phyloP scores from a whole-genome alignment of 805 yeast species.

The Ogataea polymorpha region DNA sequence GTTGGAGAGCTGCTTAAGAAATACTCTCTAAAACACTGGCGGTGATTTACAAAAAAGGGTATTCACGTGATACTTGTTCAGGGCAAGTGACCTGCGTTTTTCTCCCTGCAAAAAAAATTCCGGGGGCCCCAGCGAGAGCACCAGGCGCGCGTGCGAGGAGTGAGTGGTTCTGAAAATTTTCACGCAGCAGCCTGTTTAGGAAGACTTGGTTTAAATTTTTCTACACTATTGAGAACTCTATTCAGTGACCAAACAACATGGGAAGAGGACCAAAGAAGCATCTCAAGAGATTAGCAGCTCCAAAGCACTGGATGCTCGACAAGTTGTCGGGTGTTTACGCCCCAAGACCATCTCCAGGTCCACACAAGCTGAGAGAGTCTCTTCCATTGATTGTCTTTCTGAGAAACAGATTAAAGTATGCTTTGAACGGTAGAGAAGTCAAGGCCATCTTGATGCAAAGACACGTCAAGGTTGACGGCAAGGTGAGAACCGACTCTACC shows the following conservation, averaged over 20 bases:
- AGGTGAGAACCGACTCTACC: constrained; percentile 98
- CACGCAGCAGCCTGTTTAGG: constrained; percentile 13
- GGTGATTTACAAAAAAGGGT: not conserved
- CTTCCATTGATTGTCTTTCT: constrained; percentile 94
- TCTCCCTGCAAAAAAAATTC: constrained; percentile 2
- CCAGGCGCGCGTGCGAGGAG: constrained; percentile 10
- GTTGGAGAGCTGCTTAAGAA: constrained; percentile 45
- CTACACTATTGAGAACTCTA: constrained; percentile 12
- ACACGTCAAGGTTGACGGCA: constrained; percentile 97
- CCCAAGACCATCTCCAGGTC: constrained; percentile 99
- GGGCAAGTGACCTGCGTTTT: constrained; percentile 5
- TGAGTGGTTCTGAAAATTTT: constrained; percentile 11
- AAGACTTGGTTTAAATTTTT: constrained; percentile 9
- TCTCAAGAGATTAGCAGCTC: constrained; percentile 99
- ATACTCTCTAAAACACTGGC: constrained; percentile 38
- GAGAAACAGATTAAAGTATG: constrained; percentile 98
- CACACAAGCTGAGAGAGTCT: constrained; percentile 98
- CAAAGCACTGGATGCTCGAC: constrained; percentile 99
- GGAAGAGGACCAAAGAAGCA: constrained; percentile 96
- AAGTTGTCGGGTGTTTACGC: constrained; percentile 99
- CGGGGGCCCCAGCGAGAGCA: constrained; percentile 1
- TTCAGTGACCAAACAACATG: constrained; percentile 43
- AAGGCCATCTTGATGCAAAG: constrained; percentile 98
- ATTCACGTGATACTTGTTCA: constrained; percentile 1
- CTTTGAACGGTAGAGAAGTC: constrained; percentile 98